These are phyloP conservation scores for Dactylella cylindrospora DNA, from an alignment of 2,329 filamentous ascomycete species.

Conservation along the genomic window DNA sequence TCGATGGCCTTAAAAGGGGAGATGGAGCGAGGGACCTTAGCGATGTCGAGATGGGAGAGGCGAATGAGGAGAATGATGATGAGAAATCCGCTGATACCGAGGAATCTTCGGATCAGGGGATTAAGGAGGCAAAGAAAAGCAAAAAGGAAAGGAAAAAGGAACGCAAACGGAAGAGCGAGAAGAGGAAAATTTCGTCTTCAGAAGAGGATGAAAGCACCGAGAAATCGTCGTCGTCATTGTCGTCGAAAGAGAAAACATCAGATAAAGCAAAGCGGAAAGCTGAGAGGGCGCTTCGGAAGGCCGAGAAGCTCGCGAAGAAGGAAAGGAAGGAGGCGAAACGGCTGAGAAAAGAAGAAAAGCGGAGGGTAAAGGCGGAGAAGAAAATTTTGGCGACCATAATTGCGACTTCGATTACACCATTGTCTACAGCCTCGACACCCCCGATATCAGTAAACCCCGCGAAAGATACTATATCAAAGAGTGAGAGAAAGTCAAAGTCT, in stretches of 20 bases:
- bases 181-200: conserved; percentile 48
- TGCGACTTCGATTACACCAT: conserved; percentile 48
- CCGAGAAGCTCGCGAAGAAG: conserved; percentile 54
- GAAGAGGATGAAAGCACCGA: conserved; percentile 50
- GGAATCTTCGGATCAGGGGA: conserved; percentile 44
- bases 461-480: not conserved
- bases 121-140: conserved; percentile 46
- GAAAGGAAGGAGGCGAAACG: conserved; percentile 51
- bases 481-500: conserved; percentile 24
- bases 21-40: conserved; percentile 40
- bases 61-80: conserved; percentile 12
- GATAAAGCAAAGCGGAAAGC: conserved; percentile 57
- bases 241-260: conserved; percentile 51
- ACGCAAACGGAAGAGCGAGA: conserved; percentile 45
- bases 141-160: conserved; percentile 39
- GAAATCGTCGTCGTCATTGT: conserved; percentile 52
- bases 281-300: conserved; percentile 55
- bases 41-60: conserved; percentile 49
- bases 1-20: conserved; percentile 43
- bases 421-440: conserved; percentile 48
- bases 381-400: conserved; percentile 30
- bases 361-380: conserved; percentile 40
- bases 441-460: conserved; percentile 49
- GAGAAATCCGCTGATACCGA: conserved; percentile 44
- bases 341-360: conserved; percentile 47